A percentile compares a stretch with the other conserved stretches of the same genome.
phyloP scores from a whole-genome alignment of 345 rosid genomes.

The Euphorbia pulcherrima region DNA sequence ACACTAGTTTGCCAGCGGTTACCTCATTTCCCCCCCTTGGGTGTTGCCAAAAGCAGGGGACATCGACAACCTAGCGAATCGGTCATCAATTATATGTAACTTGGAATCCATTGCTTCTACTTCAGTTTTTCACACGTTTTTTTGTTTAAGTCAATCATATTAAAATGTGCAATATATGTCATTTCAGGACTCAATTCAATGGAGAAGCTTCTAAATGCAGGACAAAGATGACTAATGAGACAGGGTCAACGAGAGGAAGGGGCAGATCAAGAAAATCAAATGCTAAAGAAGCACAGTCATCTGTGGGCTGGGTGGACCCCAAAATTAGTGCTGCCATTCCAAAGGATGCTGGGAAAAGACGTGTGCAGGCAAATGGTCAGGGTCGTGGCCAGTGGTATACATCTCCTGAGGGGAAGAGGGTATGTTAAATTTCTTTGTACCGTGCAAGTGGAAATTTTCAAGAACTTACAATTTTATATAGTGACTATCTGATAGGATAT shows the following conservation, averaged over 20 bases:
- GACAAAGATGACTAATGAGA: slow-evolving; percentile 30
- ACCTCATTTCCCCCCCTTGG: slow-evolving; percentile 66
- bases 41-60: slow-evolving; percentile 31
- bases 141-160: not conserved
- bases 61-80: slow-evolving; percentile 35
- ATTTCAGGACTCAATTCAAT: slow-evolving; percentile 71
- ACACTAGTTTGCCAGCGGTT: slow-evolving; percentile 50
- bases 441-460: not conserved
- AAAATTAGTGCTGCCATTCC: slow-evolving; percentile 42
- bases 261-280: slow-evolving; percentile 40
- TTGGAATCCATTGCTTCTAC: slow-evolving; percentile 10
- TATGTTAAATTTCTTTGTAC: slow-evolving; percentile 21
- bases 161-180: slow-evolving; percentile 1
- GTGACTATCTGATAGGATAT: not conserved
- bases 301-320: slow-evolving; percentile 63
- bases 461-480: not conserved
- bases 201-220: slow-evolving; percentile 46
- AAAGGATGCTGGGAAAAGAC: slow-evolving; percentile 75
- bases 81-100: slow-evolving; percentile 62
- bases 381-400: slow-evolving; percentile 79
- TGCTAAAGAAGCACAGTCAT: slow-evolving; percentile 25
- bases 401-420: slow-evolving; percentile 77
- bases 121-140: slow-evolving; percentile 1
- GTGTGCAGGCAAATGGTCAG: slow-evolving; percentile 58
- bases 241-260: slow-evolving; percentile 37